phyloP scores from a whole-genome alignment of 2,329 filamentous ascomycete genomes.

The Xylaria sp. region DNA sequence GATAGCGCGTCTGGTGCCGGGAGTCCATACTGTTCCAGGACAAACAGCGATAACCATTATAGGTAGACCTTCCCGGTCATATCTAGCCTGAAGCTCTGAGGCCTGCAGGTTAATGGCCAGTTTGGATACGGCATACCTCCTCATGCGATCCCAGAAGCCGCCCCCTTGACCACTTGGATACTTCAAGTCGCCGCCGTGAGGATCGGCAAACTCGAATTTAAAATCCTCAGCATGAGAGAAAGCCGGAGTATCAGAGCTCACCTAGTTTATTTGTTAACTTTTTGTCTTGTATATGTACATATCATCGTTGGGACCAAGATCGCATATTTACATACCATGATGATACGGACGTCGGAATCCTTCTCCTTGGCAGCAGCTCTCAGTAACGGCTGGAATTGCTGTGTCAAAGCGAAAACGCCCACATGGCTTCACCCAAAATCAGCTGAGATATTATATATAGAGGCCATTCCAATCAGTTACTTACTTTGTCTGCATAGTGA shows the following conservation, averaged over 20 bases:
- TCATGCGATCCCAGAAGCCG: conserved; percentile 8
- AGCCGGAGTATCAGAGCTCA: conserved; percentile 8
- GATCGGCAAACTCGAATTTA: too few species aligned
- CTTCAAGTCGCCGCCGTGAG: background rate
- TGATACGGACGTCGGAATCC: conserved; percentile 9
- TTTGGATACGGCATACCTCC: conserved; percentile 13
- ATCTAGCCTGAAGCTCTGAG: conserved; percentile 9
- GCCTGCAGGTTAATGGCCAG: conserved; percentile 9
- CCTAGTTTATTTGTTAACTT: background rate
- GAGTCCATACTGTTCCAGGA: conserved; percentile 11
- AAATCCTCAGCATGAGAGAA: too few species aligned
- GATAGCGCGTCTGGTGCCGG: conserved; percentile 7
- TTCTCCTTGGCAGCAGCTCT: conserved; percentile 5
- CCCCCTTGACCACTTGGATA: conserved; percentile 7
- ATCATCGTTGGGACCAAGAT: too few species aligned
- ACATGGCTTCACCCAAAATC: background rate
- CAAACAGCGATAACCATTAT: conserved; percentile 12
- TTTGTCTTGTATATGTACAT: background rate
- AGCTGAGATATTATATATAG: background rate
- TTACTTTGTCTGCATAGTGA: conserved; percentile 17
- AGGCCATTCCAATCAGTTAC: background rate
- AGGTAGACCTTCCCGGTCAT: conserved; percentile 5
- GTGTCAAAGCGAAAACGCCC: conserved; percentile 11
- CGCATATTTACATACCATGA: conserved; percentile 1
- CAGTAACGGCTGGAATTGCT: conserved; percentile 3